phyloP scores from a whole-genome alignment of 2,329 filamentous ascomycete genomes.

The Purpureocillium lavendulum region DNA sequence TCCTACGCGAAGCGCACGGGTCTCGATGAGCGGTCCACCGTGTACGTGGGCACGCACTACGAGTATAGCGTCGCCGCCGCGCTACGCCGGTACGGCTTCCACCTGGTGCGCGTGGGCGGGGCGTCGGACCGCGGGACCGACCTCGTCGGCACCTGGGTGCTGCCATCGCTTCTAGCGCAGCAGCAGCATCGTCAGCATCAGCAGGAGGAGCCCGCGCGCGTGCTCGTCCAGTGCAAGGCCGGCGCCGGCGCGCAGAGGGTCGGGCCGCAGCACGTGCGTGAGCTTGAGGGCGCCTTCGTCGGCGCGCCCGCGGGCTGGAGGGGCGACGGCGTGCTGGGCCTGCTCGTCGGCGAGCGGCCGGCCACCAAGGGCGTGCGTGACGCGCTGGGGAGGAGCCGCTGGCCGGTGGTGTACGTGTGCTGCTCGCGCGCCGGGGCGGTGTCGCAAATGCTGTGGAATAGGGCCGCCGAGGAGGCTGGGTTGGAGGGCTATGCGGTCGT shows the following conservation, averaged over 20 bases:
- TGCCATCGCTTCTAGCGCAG: slow-evolving; percentile 27
- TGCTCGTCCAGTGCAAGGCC: slow-evolving; percentile 63
- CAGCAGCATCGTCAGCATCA: too few species aligned
- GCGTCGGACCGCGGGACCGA: slow-evolving; percentile 65
- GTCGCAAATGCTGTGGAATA: slow-evolving; percentile 67
- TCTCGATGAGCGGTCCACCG: slow-evolving; percentile 46
- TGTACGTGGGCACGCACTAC: slow-evolving; percentile 67
- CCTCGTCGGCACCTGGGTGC: slow-evolving; percentile 60
- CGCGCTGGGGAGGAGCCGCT: slow-evolving; percentile 56
- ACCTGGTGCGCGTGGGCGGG: slow-evolving; percentile 56
- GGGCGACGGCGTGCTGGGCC: slow-evolving; percentile 53
- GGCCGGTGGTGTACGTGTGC: slow-evolving; percentile 65
- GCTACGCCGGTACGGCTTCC: slow-evolving; percentile 54
- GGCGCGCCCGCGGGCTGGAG: slow-evolving; percentile 69
- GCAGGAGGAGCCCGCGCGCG: slow-evolving; percentile 25
- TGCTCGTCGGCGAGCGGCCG: slow-evolving; percentile 60
- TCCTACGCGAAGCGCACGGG: slow-evolving; percentile 50
- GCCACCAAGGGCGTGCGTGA: slow-evolving; percentile 75
- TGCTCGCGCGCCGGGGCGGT: slow-evolving; percentile 50
- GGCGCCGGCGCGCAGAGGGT: slow-evolving; percentile 37
- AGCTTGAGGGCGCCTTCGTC: slow-evolving; percentile 70
- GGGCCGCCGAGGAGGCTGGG: slow-evolving; percentile 50
- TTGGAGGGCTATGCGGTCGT: slow-evolving; percentile 51
- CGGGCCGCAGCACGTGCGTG: slow-evolving; percentile 57
- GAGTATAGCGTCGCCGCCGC: slow-evolving; percentile 59